These are phyloP conservation scores for Scleroderma citrinum DNA, from an alignment of 768 basidiomycete genomes.

Conservation along the genomic window DNA sequence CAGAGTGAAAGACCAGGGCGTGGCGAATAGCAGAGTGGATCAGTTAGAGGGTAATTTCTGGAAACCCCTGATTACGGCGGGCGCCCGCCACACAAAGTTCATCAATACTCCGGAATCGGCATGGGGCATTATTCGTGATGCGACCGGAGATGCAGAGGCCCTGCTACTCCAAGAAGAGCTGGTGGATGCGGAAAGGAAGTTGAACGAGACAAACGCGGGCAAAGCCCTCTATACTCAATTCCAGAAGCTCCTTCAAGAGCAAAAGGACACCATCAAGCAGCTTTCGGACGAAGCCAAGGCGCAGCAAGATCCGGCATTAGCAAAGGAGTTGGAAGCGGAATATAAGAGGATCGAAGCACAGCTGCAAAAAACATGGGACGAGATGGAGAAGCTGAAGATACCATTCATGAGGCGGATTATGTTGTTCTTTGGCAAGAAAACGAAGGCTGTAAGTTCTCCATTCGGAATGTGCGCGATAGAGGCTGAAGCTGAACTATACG, in stretches of 20 bases:
- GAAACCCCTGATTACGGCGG: neutral
- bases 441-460: too few species aligned
- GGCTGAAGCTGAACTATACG: too few species aligned
- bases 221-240: neutral
- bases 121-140: neutral
- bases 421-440: too few species aligned
- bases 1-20: conserved; percentile 7
- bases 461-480: too few species aligned
- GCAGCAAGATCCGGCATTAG: too few species aligned
- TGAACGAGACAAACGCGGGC: neutral
- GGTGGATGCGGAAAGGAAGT: neutral
- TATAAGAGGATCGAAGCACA: too few species aligned
- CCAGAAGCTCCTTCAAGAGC: neutral
- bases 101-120: neutral
- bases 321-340: too few species aligned
- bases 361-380: too few species aligned
- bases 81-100: neutral
- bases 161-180: neutral
- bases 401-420: too few species aligned
- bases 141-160: neutral
- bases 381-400: too few species aligned
- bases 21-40: conserved; percentile 12
- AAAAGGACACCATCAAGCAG: too few species aligned
- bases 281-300: too few species aligned
- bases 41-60: conserved; percentile 25